phyloP scores from a whole-genome alignment of 2,329 filamentous ascomycete species.

The Colletotrichum sp. region DNA sequence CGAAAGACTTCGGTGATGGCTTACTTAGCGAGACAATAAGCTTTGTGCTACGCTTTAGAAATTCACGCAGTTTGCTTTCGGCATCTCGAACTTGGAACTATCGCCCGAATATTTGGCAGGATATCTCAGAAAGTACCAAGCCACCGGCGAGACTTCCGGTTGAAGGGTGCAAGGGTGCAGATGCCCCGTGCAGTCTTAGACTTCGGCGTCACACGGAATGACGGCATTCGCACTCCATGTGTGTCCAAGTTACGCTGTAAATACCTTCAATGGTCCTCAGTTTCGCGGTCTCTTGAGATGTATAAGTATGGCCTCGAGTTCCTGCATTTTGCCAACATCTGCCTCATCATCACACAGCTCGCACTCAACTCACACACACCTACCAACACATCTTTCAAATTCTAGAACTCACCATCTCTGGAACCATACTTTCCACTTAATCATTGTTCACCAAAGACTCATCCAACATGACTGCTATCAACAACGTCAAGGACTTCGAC shows the following conservation, averaged over 20 bases:
- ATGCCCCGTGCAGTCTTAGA: neutral
- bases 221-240: neutral
- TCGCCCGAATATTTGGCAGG: fast-evolving
- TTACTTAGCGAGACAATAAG: neutral
- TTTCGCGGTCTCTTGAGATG: neutral
- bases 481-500: conserved; percentile 33
- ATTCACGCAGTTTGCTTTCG: neutral
- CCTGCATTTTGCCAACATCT: neutral
- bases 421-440: neutral
- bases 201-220: neutral
- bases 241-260: neutral
- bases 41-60: neutral
- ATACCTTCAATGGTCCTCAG: neutral
- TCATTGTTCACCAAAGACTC: neutral
- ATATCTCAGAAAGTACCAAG: neutral
- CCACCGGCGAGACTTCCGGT: neutral
- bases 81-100: neutral
- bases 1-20: neutral
- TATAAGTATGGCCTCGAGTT: neutral
- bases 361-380: neutral
- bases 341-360: neutral
- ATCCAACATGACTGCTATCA: conserved; percentile 22
- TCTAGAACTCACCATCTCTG: fast-evolving
- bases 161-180: neutral
- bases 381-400: fast-evolving